Conservation (phyloP, 2,329 filamentous ascomycete genomes). For the Tolypocladium paradoxum region DNA sequence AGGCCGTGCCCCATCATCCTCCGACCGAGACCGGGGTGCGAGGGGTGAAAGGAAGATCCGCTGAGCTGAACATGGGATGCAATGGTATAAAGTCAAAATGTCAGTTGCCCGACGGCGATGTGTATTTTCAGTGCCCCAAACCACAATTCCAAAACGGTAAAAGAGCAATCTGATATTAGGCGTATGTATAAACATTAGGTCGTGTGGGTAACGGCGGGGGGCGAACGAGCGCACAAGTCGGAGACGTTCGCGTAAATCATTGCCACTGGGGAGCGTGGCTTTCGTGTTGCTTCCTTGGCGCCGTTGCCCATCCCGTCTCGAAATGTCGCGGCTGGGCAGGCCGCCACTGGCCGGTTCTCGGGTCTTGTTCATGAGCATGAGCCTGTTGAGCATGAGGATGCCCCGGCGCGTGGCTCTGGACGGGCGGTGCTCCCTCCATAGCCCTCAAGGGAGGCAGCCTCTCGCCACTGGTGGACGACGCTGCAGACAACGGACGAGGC, state of each 20-base stretch:
- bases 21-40: not conserved
- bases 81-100: constrained; percentile 2
- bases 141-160: not conserved
- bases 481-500: constrained; percentile 25
- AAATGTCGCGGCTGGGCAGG: constrained; percentile 18
- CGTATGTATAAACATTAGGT: not conserved
- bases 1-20: not conserved
- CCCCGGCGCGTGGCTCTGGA: constrained; percentile 11
- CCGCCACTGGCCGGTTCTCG: constrained; percentile 25
- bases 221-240: not conserved
- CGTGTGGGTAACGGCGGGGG: not conserved
- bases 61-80: not conserved
- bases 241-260: not conserved
- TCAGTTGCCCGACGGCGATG: constrained; percentile 9
- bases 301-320: constrained; percentile 27
- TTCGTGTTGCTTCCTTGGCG: constrained; percentile 12
- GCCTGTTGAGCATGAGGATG: constrained; percentile 9
- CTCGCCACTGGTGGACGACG: constrained; percentile 27
- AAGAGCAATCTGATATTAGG: not conserved
- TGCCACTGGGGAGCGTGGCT: constrained; percentile 5
- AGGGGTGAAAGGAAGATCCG: not conserved
- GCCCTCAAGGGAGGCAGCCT: constrained; percentile 36
- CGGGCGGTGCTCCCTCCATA: constrained; percentile 27
- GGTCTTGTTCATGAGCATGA: constrained; percentile 19
- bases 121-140: constrained; percentile 6